Conservation (phyloP, 2,329 filamentous ascomycete species). For the Fusarium transvaalense region DNA sequence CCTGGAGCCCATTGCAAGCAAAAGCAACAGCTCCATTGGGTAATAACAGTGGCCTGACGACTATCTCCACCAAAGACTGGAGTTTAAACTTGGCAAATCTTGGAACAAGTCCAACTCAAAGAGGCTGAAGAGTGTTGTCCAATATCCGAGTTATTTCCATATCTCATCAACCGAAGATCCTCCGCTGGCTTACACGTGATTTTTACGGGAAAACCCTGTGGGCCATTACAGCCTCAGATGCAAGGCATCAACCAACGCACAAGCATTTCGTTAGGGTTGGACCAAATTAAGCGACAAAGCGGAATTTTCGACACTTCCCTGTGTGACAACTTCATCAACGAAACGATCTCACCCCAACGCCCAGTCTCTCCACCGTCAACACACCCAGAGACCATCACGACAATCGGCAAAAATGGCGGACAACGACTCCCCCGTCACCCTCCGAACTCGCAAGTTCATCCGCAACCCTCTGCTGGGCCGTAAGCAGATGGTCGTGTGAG, state of each 20-base stretch:
- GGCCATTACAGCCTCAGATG: constrained; percentile 25
- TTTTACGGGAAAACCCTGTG: constrained; percentile 20
- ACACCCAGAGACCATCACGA: constrained; percentile 53
- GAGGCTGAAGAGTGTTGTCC: neutral
- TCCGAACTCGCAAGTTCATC: constrained; percentile 99
- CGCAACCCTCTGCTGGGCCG: constrained; percentile 98
- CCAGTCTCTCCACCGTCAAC: constrained; percentile 51
- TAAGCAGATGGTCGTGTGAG: constrained; percentile 99
- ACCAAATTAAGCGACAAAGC: constrained; percentile 60
- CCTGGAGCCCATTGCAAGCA: constrained; percentile 14
- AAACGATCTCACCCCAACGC: constrained; percentile 51
- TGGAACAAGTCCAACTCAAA: constrained; percentile 15
- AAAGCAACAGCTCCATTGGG: constrained; percentile 27
- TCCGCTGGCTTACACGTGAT: constrained; percentile 39
- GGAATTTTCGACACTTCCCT: constrained; percentile 53
- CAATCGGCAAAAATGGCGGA: constrained; percentile 85
- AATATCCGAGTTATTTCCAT: constrained; percentile 24
- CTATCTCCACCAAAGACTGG: constrained; percentile 41
- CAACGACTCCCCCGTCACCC: constrained; percentile 79
- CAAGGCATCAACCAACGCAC: constrained; percentile 33
- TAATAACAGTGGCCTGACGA: constrained; percentile 27
- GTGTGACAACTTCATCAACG: constrained; percentile 52
- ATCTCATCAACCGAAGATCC: constrained; percentile 22
- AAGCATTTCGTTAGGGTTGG: constrained; percentile 58
- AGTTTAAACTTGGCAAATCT: constrained; percentile 35